Evolutionary conservation across 192 early-diverging fungal species (phyloP).

Genomic region (Gryganskiella cystojenkinii): DNA sequence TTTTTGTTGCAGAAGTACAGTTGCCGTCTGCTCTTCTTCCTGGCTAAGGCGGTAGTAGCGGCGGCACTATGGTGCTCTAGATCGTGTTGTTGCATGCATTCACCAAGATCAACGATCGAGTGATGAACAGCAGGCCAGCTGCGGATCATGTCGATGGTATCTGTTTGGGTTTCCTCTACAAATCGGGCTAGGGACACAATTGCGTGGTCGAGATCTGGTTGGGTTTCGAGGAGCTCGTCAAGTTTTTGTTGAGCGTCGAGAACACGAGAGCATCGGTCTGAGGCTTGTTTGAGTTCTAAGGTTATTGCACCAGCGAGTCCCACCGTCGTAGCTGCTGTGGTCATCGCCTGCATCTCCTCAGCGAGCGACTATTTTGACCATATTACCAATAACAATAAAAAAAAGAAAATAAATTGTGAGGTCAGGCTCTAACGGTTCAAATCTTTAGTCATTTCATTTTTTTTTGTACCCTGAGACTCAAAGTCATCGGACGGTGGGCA

Average conservation of each 20-base stretch:
- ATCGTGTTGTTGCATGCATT: conserved; percentile 2
- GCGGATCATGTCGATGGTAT: conserved; percentile 26
- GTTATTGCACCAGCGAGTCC: too few species aligned
- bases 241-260: not conserved
- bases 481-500: not conserved
- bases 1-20: too few species aligned
- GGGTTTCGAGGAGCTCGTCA: not conserved
- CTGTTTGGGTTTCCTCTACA: not conserved
- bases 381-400: not conserved
- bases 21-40: too few species aligned
- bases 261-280: too few species aligned
- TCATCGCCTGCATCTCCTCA: too few species aligned
- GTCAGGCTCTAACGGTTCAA: too few species aligned
- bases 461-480: too few species aligned
- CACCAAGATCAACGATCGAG: conserved; percentile 19
- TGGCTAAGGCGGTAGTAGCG: not conserved
- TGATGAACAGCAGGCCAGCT: conserved; percentile 28
- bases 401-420: not conserved
- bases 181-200: conserved; percentile 14
- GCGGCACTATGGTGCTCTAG: not conserved
- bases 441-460: too few species aligned
- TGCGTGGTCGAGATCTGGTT: conserved; percentile 2
- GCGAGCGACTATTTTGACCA: too few species aligned
- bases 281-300: too few species aligned
- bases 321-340: too few species aligned